Base-by-base conservation (phyloP, 2,329 filamentous ascomycete genomes). In the Venturia asperata region DNA sequence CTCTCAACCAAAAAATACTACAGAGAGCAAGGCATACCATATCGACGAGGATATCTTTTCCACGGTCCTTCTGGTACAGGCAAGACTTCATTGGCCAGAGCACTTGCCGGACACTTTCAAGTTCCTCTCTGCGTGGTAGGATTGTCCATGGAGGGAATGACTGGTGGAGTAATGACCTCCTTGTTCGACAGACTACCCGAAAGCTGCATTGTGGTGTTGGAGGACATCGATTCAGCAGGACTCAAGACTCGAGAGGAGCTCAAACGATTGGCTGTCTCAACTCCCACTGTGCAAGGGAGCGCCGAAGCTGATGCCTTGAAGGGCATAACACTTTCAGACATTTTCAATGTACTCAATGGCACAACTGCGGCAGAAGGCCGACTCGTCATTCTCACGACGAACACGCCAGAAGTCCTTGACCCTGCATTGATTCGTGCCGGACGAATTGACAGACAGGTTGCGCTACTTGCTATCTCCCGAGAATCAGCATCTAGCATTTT, bases 31-130 rank as follows among this genome's bases (percentile, higher is more conserved):
- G 91, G 91, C 0, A 93, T 96, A 41, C 91, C 92, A 0, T 95
- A 95, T 73, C 84, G 91, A 17, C 82, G 91, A 5, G 92, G 91
- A 0, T 96, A 94, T 71, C 82, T 96, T 3, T 52, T 34, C n/a
- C 81, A 92, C 68, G 91, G 91, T 0, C 90, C 90, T 0, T 90
- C 90, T 0, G 90, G 90, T 0, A 92, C 89, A 0, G 90, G 90
- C 19, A 94, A 93, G 75, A 89, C 85, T 0, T 70, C 15, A 89
- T 90, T 77, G 49, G 72, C 69, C n/a, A 77, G 75, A 65, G 78
- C 79, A 0, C 70, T 81, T 1, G 79, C 79, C 7, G 79, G 78
- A 1, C 74, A 80, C 49, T 81, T 81, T 65, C 77, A 78, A 11
- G 1, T 81, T 1, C 73, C 77, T 45, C 77, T 81, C 43, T 79